phyloP scores from a whole-genome alignment of 179 eudicot species.

The Carnegiea gigantea region DNA sequence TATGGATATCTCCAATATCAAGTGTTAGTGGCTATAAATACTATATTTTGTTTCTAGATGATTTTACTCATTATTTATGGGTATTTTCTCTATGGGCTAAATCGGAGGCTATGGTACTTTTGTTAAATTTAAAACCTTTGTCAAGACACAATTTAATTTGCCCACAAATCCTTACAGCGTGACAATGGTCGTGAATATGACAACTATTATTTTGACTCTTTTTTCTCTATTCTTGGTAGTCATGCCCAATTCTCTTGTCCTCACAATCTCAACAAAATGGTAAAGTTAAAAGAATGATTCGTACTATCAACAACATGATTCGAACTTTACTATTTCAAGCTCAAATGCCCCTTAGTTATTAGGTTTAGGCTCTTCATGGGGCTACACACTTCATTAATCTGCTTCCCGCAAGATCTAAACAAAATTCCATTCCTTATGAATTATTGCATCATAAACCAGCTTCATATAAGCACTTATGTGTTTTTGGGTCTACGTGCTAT shows the following conservation, averaged over 20 bases:
- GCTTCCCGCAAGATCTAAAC: not conserved
- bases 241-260: slow-evolving; percentile 14
- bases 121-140: not conserved
- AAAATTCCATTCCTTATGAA: not conserved
- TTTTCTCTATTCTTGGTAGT: not conserved
- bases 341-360: not conserved
- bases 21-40: not conserved
- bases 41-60: not conserved
- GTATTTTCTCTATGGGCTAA: not conserved
- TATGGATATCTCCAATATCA: not conserved
- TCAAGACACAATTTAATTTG: not conserved
- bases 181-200: slow-evolving; percentile 17
- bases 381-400: not conserved
- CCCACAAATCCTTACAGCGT: not conserved
- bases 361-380: slow-evolving; percentile 12
- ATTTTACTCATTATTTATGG: slow-evolving; percentile 17
- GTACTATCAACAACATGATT: not conserved
- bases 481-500: not conserved
- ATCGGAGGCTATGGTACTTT: slow-evolving; percentile 12
- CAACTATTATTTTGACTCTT: not conserved
- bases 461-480: not conserved
- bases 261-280: slow-evolving; percentile 12
- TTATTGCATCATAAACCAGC: not conserved
- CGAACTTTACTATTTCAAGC: slow-evolving; percentile 16
- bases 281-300: not conserved